Evolutionary conservation across 306 rosid genomes (phyloP).

Genomic region (Betula pendula): DNA sequence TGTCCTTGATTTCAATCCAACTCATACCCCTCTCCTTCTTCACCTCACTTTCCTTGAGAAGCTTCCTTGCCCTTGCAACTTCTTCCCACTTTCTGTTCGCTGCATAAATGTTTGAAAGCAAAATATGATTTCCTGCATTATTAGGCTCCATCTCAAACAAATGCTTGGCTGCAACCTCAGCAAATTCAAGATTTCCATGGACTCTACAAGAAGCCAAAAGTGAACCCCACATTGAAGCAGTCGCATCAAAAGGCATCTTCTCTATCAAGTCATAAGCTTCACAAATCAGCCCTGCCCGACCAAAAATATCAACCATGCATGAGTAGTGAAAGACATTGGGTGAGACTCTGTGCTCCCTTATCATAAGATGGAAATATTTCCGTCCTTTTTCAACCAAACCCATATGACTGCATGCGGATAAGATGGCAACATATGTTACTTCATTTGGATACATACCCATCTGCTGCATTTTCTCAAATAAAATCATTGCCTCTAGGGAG

Average conservation of each 20-base stretch:
- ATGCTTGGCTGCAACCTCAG: conserved; percentile 74
- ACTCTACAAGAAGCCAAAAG: conserved; percentile 77
- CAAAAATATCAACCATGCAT: conserved; percentile 78
- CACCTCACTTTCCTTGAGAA: conserved; percentile 60
- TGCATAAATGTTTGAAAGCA: conserved; percentile 78
- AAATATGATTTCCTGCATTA: conserved; percentile 81
- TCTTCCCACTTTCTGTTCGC: conserved; percentile 72
- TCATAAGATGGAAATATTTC: conserved; percentile 71
- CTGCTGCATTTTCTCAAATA: conserved; percentile 92
- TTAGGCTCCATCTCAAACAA: conserved; percentile 73
- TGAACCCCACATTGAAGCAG: conserved; percentile 88
- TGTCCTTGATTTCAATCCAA: conserved; percentile 80
- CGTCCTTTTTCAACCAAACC: conserved; percentile 66
- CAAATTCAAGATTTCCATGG: conserved; percentile 60
- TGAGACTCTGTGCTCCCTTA: conserved; percentile 46
- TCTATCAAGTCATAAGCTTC: conserved; percentile 61
- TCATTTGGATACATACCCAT: conserved; percentile 62
- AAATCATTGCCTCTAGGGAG: conserved; percentile 61
- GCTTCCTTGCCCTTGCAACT: conserved; percentile 74
- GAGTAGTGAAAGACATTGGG: conserved; percentile 76
- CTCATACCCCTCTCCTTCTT: conserved; percentile 81
- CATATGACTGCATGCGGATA: conserved; percentile 79
- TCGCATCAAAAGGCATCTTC: conserved; percentile 62
- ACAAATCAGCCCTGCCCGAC: conserved; percentile 62
- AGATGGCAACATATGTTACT: conserved; percentile 62